Evolutionary conservation across 2,329 filamentous ascomycete genomes (phyloP).

Genomic region (Penicillium sp.): DNA sequence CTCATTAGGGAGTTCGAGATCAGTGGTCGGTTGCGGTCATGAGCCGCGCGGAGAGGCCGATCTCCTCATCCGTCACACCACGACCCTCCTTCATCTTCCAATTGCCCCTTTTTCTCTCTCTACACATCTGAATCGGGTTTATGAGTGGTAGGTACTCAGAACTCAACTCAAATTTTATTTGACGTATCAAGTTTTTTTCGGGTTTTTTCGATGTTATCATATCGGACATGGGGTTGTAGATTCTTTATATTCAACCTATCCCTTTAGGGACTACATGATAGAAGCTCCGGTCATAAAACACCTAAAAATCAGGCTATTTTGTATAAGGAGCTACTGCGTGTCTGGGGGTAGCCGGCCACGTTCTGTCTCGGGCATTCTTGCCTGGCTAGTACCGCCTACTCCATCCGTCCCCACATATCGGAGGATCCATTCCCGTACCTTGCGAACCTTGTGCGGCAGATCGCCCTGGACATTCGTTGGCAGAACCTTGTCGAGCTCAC

Average conservation of each 20-base stretch:
- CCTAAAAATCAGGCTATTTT: too few species aligned
- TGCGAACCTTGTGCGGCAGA: conserved; percentile 63
- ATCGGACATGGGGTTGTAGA: neutral
- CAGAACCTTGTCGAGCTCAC: conserved; percentile 55
- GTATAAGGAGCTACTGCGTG: conserved; percentile 30
- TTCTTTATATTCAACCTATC: neutral
- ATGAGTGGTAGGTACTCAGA: neutral
- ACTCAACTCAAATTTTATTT: neutral
- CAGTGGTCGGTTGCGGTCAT: conserved; percentile 9
- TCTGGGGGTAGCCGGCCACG: conserved; percentile 39
- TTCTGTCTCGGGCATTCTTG: conserved; percentile 21
- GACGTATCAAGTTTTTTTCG: neutral
- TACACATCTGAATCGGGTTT: neutral
- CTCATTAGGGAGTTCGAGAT: neutral
- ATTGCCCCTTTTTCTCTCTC: neutral
- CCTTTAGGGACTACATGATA: neutral
- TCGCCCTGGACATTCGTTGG: conserved; percentile 27
- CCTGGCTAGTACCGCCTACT: conserved; percentile 28
- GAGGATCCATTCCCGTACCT: conserved; percentile 73
- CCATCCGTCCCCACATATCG: conserved; percentile 61
- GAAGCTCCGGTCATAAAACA: neutral
- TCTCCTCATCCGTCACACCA: conserved; percentile 11
- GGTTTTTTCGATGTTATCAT: neutral
- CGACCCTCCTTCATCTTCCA: neutral
- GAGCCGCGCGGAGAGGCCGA: neutral